Evolutionary conservation across 345 rosid species (phyloP), one percentile per base, ranked within the genome.

Genomic region (Limnanthes douglasii): DNA sequence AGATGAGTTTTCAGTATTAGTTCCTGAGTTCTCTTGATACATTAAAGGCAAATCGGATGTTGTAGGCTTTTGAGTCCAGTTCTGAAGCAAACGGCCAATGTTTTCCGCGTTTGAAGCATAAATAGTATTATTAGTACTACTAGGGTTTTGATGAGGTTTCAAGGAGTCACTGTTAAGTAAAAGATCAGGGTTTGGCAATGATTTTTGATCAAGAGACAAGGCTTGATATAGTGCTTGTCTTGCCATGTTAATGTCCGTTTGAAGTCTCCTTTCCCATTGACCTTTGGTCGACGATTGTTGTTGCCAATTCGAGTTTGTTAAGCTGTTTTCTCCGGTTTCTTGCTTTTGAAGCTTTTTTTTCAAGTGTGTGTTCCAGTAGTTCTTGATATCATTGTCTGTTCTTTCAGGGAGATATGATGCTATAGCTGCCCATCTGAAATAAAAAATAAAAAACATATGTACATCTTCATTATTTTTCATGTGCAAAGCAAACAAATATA

Each of bases 361-460:
- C 64, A 90, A 47, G 39, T 84, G 92, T 34, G 95, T 84, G 59
- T 90, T 90, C 96, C 99, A 90, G 19, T 73, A 84, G 46, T 90
- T 84, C 44, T 90, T 84, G 31, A 90, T 85, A 48, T 90, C 98
- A 49, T 90, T 90, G 26, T 90, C 98, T 19, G 98, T 90, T 54
- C 95, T 74, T 48, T 90, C 84, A 10, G 98, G 98, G 48, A 90
- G 88, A 31, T 90, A 90, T 3, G 98, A 90, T 31, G 98, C 98
- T 60, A 90, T 90, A 22, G 98, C 94, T 39, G 98, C 98, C 98
- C 98, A 90, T 65, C 98, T 90, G 61, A 44, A 54, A n/a, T n/a
- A n/a, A 25, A 43, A 31, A 49, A 18, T 35, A 1, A 42, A 35
- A 31, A 10, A 14, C 14, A 42, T 30, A 25, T 18, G 42, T 48